Percentiles rank a stretch among this genome's conserved stretches.
These are phyloP conservation scores for Xylaria sp. DNA, from an alignment of 2,329 filamentous ascomycete species.

Conservation along the genomic window DNA sequence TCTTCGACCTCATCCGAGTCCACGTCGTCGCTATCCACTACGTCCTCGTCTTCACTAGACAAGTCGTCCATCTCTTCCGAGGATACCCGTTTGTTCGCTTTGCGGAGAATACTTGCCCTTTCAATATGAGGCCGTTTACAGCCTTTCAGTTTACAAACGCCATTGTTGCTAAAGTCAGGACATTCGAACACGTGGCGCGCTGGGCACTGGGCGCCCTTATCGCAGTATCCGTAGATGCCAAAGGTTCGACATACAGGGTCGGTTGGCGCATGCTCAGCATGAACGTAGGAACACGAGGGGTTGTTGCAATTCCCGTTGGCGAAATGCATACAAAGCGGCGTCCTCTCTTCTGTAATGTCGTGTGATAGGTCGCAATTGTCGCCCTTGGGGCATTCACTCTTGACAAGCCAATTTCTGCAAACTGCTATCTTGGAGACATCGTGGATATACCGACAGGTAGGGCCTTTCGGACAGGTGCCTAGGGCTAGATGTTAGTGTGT, in stretches of 20 bases:
- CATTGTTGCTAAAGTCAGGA: conserved; percentile 93
- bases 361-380: conserved; percentile 91
- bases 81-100: conserved; percentile 64
- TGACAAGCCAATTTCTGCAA: conserved; percentile 87
- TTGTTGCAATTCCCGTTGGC: conserved; percentile 91
- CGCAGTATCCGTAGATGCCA: conserved; percentile 88
- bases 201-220: conserved; percentile 79
- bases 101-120: conserved; percentile 82
- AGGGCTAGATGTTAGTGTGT: conserved; percentile 56
- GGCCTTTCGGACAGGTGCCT: conserved; percentile 90
- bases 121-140: conserved; percentile 91
- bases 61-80: conserved; percentile 71
- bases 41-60: conserved; percentile 81
- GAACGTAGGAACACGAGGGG: conserved; percentile 84
- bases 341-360: conserved; percentile 83
- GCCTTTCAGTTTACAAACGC: conserved; percentile 80
- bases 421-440: conserved; percentile 88
- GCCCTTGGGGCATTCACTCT: conserved; percentile 80
- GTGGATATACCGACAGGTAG: conserved; percentile 82
- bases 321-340: conserved; percentile 90
- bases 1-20: conserved; percentile 81
- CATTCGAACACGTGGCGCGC: conserved; percentile 93
- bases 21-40: conserved; percentile 78
- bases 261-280: conserved; percentile 79
- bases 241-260: conserved; percentile 87